Evolutionary conservation across 441 rosid species (phyloP).

Genomic region (Corymbia citriodora): DNA sequence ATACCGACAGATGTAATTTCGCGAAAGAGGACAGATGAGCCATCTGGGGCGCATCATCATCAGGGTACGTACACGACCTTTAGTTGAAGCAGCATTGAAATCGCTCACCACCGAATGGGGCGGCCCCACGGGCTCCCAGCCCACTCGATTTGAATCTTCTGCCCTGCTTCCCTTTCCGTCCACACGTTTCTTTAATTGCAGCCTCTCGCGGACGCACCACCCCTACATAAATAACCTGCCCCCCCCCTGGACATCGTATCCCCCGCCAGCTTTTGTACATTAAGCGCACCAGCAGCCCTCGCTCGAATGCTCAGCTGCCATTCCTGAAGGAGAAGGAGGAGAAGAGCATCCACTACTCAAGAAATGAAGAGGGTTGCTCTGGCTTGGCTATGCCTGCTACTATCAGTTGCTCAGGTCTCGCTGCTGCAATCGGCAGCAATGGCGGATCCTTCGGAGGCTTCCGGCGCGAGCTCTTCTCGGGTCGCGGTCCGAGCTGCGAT

Average conservation of each 20-base stretch:
- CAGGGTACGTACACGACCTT: neutral
- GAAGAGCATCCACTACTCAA: neutral
- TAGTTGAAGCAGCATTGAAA: neutral
- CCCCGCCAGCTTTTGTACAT: neutral
- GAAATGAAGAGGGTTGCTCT: neutral
- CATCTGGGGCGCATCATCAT: neutral
- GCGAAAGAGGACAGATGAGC: neutral
- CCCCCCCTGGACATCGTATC: neutral
- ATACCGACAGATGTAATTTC: neutral
- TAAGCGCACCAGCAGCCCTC: neutral
- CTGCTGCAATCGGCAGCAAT: slow-evolving; percentile 15
- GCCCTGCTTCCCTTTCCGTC: neutral
- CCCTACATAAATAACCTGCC: neutral
- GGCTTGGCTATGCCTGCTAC: neutral
- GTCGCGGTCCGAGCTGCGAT: slow-evolving; percentile 1
- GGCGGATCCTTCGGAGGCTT: slow-evolving; percentile 5
- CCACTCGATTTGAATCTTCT: neutral
- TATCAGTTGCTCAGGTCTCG: slow-evolving; percentile 17
- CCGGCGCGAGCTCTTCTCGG: slow-evolving; percentile 7
- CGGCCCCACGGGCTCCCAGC: neutral
- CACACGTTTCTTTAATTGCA: neutral
- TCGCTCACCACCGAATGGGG: neutral
- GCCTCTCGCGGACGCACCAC: neutral
- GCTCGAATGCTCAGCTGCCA: neutral
- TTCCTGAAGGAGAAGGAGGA: neutral